These are phyloP conservation scores for Coemansia asiatica DNA, from an alignment of 192 early-diverging fungal genomes.

Conservation along the genomic window DNA sequence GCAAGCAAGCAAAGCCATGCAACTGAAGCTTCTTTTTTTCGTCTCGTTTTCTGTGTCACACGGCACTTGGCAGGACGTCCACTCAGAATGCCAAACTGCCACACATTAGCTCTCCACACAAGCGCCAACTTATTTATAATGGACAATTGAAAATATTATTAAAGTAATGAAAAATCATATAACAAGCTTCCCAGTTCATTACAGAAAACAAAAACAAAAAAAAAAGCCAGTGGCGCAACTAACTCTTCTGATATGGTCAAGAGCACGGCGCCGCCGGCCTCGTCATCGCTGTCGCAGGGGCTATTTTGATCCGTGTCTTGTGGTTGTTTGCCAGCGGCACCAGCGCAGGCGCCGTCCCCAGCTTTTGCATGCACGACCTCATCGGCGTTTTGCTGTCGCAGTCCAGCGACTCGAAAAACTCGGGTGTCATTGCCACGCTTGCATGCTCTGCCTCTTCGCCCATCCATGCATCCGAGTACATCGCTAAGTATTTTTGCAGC, in stretches of 20 bases:
- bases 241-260: background rate
- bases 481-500: slow-evolving; percentile 47
- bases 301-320: slow-evolving; percentile 28
- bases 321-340: slow-evolving; percentile 28
- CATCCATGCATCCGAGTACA: slow-evolving; percentile 43
- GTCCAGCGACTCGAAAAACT: background rate
- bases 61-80: too few species aligned
- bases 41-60: too few species aligned
- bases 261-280: background rate
- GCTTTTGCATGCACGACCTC: slow-evolving; percentile 21
- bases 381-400: slow-evolving; percentile 14
- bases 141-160: too few species aligned
- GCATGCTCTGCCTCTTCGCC: slow-evolving; percentile 16
- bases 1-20: too few species aligned
- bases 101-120: too few species aligned
- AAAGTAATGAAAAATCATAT: too few species aligned
- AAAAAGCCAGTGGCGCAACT: background rate
- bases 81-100: too few species aligned
- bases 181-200: too few species aligned
- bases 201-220: background rate
- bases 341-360: slow-evolving; percentile 30
- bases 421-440: background rate
- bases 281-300: background rate
- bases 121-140: too few species aligned
- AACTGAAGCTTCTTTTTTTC: too few species aligned